Percentiles rank a stretch among this genome's conserved stretches.
Evolutionary conservation across 805 yeast genomes (phyloP).

Genomic region (Yarrowia sp.): DNA sequence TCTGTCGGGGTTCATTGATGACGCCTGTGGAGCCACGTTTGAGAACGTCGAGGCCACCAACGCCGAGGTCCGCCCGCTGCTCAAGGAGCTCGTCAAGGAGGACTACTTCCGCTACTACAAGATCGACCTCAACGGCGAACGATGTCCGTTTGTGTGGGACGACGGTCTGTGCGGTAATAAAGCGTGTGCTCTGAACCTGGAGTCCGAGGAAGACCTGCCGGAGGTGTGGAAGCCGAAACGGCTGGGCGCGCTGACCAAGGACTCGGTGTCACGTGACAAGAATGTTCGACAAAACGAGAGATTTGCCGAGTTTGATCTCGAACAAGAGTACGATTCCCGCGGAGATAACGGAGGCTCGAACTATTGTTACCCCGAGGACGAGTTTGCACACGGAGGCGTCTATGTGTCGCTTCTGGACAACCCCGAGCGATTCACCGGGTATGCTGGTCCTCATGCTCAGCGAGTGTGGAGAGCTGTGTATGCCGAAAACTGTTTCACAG

Average conservation of each 20-base stretch:
- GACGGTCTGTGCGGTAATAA: constrained; percentile 84
- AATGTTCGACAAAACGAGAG: constrained; percentile 42
- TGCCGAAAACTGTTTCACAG: constrained; percentile 85
- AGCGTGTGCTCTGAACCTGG: constrained; percentile 89
- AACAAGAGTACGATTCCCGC: constrained; percentile 51
- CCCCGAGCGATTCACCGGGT: constrained; percentile 96
- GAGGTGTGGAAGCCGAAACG: constrained; percentile 77
- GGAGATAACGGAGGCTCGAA: constrained; percentile 40
- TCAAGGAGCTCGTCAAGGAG: constrained; percentile 66
- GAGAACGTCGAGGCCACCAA: constrained; percentile 62
- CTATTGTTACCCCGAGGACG: constrained; percentile 56
- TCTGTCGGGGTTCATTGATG: constrained; percentile 42
- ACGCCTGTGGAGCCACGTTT: constrained; percentile 46
- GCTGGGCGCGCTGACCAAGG: constrained; percentile 60
- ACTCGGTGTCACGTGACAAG: constrained; percentile 48
- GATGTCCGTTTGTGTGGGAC: constrained; percentile 89
- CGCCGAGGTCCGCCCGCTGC: constrained; percentile 58
- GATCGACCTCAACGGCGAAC: constrained; percentile 68
- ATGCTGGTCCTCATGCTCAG: constrained; percentile 89
- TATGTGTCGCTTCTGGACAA: constrained; percentile 85
- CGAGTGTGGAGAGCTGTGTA: constrained; percentile 94
- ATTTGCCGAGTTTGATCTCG: constrained; percentile 47
- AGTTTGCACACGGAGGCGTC: constrained; percentile 56
- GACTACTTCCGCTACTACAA: constrained; percentile 90
- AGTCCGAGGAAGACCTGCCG: constrained; percentile 73